Percentiles rank a stretch among this genome's conserved stretches.
Evolutionary conservation across 768 basidiomycete genomes (phyloP).

Genomic region (Sarcomyxa edulis): DNA sequence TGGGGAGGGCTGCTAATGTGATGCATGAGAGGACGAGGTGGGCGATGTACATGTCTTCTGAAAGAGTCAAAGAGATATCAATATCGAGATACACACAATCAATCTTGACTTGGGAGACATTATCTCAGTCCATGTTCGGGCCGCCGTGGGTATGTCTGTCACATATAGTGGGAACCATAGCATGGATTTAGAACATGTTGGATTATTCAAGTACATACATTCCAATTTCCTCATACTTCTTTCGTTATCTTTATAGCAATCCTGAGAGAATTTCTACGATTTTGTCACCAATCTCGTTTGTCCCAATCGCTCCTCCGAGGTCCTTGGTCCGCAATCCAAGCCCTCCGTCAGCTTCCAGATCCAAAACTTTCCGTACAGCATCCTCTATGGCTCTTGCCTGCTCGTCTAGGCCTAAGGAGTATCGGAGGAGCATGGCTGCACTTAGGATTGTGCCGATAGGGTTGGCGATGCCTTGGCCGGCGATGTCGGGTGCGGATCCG

Average conservation of each 20-base stretch:
- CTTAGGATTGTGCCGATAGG: constrained; percentile 95
- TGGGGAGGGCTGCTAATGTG: no score
- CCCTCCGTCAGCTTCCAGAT: constrained; percentile 64
- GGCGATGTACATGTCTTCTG: no score
- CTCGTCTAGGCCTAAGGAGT: constrained; percentile 85
- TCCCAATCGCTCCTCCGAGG: constrained; percentile 73
- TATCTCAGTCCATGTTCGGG: no score
- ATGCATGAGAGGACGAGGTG: no score
- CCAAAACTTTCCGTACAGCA: constrained; percentile 89
- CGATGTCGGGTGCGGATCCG: constrained; percentile 92
- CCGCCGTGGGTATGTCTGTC: neutral
- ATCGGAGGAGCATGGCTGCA: constrained; percentile 88
- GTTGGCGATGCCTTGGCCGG: constrained; percentile 91
- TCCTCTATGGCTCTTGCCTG: constrained; percentile 83
- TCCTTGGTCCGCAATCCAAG: constrained; percentile 80
- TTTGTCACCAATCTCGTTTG: constrained; percentile 78
- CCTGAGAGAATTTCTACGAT: constrained; percentile 69
- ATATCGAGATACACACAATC: no score
- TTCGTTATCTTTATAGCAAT: constrained; percentile 34
- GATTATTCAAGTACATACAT: neutral
- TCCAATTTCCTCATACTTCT: neutral
- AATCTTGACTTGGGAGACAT: no score
- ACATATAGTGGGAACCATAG: neutral
- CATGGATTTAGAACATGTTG: no score
- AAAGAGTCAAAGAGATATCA: no score